Evolutionary conservation across 2,329 filamentous ascomycete genomes (phyloP).

Genomic region (Elsinoe fawcettii): DNA sequence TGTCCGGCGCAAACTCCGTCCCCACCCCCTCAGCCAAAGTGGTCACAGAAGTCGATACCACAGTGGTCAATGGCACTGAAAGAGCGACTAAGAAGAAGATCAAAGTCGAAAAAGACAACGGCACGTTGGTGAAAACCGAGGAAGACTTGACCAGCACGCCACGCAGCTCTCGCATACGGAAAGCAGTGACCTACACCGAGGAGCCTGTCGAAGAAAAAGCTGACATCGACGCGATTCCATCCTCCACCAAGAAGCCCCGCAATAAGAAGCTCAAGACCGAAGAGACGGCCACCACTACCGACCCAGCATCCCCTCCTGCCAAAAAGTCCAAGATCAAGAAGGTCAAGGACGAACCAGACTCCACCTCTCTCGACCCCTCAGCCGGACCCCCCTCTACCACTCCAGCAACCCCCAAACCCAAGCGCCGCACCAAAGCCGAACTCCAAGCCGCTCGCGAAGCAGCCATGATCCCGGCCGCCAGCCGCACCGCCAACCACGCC

Average conservation of each 20-base stretch:
- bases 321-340: neutral
- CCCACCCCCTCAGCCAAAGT: neutral
- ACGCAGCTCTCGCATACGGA: slow-evolving; percentile 17
- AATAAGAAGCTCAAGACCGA: slow-evolving; percentile 17
- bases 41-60: slow-evolving; percentile 10
- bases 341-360: neutral
- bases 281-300: neutral
- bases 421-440: slow-evolving; percentile 51
- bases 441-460: slow-evolving; percentile 48
- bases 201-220: slow-evolving; percentile 12
- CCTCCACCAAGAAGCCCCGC: neutral
- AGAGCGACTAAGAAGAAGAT: neutral
- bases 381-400: neutral
- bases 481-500: slow-evolving; percentile 61
- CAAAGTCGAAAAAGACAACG: slow-evolving; percentile 10
- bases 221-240: neutral
- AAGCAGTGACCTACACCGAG: slow-evolving; percentile 14
- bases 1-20: neutral
- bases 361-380: neutral
- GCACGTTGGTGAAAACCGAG: slow-evolving; percentile 3
- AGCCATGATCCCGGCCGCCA: slow-evolving; percentile 56
- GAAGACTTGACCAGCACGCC: slow-evolving; percentile 16
- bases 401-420: slow-evolving; percentile 29
- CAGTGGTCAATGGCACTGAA: neutral
- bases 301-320: neutral